These are phyloP conservation scores for Globisporangium apiculatum DNA, from an alignment of 352 stramenopile species.

Conservation along the genomic window DNA sequence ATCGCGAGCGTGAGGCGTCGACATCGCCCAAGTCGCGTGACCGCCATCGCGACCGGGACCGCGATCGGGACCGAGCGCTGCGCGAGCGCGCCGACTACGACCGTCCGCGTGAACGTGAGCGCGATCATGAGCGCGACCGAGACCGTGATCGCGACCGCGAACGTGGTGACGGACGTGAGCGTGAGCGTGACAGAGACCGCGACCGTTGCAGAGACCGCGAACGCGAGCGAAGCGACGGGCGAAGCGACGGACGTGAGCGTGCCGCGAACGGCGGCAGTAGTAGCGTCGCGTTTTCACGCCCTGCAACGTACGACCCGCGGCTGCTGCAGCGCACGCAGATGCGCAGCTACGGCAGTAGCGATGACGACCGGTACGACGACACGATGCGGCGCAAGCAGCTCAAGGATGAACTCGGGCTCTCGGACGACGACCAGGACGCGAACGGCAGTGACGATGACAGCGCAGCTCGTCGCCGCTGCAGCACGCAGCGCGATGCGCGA, in stretches of 20 bases:
- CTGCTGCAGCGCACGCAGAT: slow-evolving; percentile 54
- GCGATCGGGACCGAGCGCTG: slow-evolving; percentile 25
- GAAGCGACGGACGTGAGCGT: not conserved
- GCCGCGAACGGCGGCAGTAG: not conserved
- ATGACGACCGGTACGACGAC: slow-evolving; percentile 33
- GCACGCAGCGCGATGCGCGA: slow-evolving; percentile 1
- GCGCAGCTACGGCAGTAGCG: slow-evolving; percentile 33
- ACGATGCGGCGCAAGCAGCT: slow-evolving; percentile 50
- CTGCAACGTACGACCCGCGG: slow-evolving; percentile 73
- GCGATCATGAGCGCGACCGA: slow-evolving; percentile 25
- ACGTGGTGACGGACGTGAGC: slow-evolving; percentile 17
- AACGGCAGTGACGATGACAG: slow-evolving; percentile 10
- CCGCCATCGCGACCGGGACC: slow-evolving; percentile 19
- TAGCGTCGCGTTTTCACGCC: slow-evolving; percentile 62
- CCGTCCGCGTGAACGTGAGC: slow-evolving; percentile 20
- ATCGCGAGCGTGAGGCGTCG: slow-evolving; percentile 16
- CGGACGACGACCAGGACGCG: slow-evolving; percentile 40
- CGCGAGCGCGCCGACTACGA: slow-evolving; percentile 24
- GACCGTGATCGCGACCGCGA: slow-evolving; percentile 30
- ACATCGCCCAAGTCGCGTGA: no score
- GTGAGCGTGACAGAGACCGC: not conserved
- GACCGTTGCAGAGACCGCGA: no score
- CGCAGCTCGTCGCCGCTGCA: slow-evolving; percentile 1
- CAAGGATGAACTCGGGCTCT: slow-evolving; percentile 76
- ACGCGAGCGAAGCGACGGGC: no score